A percentile compares a stretch with the other conserved stretches of the same genome.
Evolutionary conservation across 495 filamentous ascomycete species (phyloP).

Genomic region (Penicillium robsamsonii): DNA sequence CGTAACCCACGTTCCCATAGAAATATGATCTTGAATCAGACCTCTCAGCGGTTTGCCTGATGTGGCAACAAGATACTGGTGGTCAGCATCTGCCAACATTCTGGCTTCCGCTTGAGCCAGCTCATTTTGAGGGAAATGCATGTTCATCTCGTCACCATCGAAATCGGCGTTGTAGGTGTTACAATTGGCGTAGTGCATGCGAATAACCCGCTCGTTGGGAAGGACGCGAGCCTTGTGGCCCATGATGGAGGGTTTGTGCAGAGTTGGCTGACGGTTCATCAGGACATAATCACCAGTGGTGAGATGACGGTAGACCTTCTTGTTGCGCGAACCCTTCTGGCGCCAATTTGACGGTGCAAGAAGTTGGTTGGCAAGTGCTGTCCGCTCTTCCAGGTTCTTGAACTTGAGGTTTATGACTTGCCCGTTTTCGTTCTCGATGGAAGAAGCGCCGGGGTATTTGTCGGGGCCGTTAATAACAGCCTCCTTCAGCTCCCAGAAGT

Average conservation of each 20-base stretch:
- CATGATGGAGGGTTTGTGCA: conserved; percentile 99
- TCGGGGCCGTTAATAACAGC: conserved; percentile 94
- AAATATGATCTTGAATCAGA: conserved; percentile 98
- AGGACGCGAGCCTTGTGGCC: conserved; percentile 90
- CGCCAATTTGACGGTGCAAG: conserved; percentile 80
- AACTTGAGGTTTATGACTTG: conserved; percentile 83
- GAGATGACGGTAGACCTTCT: conserved; percentile 95
- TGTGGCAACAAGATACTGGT: conserved; percentile 93
- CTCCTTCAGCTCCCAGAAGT: conserved; percentile 90
- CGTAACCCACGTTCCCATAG: conserved; percentile 86
- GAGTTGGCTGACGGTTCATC: conserved; percentile 99
- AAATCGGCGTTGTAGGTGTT: conserved; percentile 99
- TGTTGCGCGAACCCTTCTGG: conserved; percentile 75
- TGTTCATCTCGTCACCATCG: conserved; percentile 99
- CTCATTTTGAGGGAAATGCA: conserved; percentile 99
- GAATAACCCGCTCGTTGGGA: conserved; percentile 91
- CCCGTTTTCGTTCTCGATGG: conserved; percentile 94
- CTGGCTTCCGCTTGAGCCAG: conserved; percentile 87
- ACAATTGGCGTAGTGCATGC: conserved; percentile 99
- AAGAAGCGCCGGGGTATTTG: conserved; percentile 89
- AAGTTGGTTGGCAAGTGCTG: conserved; percentile 85
- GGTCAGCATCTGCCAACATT: conserved; percentile 91
- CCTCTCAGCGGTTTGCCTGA: conserved; percentile 93
- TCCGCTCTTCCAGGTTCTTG: conserved; percentile 81
- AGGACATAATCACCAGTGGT: conserved; percentile 94